Evolutionary conservation across 116 monocot genomes (phyloP).

Genomic region (Trichopus zeylanicus): DNA sequence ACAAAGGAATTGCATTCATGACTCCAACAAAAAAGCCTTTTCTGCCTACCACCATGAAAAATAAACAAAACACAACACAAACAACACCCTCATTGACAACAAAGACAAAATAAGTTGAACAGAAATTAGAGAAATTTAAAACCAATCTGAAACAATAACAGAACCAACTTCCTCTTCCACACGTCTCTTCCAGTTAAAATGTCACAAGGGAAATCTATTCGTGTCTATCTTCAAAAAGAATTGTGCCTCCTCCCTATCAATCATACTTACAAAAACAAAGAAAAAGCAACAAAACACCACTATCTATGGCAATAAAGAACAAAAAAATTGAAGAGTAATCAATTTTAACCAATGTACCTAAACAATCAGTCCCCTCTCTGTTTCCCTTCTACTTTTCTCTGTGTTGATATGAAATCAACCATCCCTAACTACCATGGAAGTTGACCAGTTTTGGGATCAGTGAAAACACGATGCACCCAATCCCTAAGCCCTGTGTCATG

Average conservation of each 20-base stretch:
- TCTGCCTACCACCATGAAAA: too few species aligned
- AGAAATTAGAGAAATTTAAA: background rate
- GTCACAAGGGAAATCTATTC: background rate
- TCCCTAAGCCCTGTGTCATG: constrained; percentile 66
- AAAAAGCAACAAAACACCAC: background rate
- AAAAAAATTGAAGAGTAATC: constrained; percentile 12
- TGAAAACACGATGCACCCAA: constrained; percentile 41
- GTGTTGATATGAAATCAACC: background rate
- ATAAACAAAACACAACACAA: too few species aligned
- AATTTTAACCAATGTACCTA: constrained; percentile 11
- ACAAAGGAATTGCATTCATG: too few species aligned
- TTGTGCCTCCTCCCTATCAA: background rate
- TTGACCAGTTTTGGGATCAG: constrained; percentile 37
- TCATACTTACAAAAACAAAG: constrained; percentile 15
- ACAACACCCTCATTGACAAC: background rate
- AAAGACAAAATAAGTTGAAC: background rate
- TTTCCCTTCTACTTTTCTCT: background rate
- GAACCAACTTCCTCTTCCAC: background rate
- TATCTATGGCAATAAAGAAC: background rate
- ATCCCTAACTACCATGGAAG: constrained; percentile 57
- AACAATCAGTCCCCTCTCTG: background rate
- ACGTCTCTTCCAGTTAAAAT: background rate
- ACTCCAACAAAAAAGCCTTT: too few species aligned
- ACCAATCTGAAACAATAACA: background rate
- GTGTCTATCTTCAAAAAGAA: background rate